Evolutionary conservation across 2,329 filamentous ascomycete species (phyloP).

Genomic region (Colletotrichum sidae): DNA sequence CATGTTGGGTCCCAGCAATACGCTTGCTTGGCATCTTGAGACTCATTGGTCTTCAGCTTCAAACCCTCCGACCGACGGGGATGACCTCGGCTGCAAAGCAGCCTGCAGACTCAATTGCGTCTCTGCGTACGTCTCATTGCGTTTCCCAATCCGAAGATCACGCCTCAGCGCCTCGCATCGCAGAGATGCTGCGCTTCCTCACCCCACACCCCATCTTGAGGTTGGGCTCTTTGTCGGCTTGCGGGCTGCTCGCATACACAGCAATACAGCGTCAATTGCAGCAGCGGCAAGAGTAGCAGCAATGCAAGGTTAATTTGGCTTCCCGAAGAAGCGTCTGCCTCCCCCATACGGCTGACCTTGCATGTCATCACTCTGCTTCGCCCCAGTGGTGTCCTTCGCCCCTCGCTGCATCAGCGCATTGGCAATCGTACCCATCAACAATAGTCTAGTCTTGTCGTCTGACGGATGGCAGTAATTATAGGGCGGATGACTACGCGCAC

Average conservation of each 20-base stretch:
- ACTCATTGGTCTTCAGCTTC: constrained; percentile 31
- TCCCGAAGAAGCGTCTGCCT: not conserved
- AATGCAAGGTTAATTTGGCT: constrained; percentile 32
- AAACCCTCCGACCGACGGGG: constrained; percentile 30
- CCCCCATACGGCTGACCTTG: constrained; percentile 11
- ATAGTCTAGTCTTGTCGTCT: constrained; percentile 18
- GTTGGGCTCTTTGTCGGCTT: not conserved
- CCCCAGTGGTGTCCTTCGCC: constrained; percentile 6
- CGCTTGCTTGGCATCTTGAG: constrained; percentile 36
- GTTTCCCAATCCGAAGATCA: constrained; percentile 34
- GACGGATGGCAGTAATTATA: not conserved
- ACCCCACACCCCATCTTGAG: constrained; percentile 2
- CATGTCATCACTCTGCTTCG: constrained; percentile 4
- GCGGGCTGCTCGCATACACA: not conserved
- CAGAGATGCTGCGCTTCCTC: constrained; percentile 1
- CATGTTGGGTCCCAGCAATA: constrained; percentile 20
- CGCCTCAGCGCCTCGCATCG: constrained; percentile 32
- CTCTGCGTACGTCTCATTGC: constrained; percentile 1
- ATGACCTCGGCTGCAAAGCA: not conserved
- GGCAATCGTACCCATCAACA: constrained; percentile 13
- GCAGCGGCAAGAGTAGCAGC: constrained; percentile 7
- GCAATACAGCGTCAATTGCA: not conserved
- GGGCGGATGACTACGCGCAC: too few relatives aligned
- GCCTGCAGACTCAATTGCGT: constrained; percentile 8
- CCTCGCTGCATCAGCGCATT: constrained; percentile 13